Evolutionary conservation across 1,284 basidiomycete species (phyloP).

Genomic region (Fomitopsis pinicola): DNA sequence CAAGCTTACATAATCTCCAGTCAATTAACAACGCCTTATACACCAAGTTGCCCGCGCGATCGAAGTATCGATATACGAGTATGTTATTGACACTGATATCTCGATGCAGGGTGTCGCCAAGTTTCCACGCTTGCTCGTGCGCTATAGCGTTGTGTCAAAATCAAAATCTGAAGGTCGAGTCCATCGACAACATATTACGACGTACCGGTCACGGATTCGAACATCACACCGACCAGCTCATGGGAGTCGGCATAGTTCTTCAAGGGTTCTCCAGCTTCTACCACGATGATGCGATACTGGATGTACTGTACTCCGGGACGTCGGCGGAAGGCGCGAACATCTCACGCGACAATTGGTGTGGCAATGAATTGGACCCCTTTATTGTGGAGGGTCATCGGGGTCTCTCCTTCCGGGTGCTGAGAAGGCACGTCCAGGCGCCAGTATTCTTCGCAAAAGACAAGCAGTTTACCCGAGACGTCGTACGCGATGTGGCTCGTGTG

Average conservation of each 20-base stretch:
- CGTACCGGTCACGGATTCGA: background rate
- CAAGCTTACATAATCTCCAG: background rate
- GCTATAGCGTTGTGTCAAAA: background rate
- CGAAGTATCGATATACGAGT: background rate
- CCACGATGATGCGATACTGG: background rate
- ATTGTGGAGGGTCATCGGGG: background rate
- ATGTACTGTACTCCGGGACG: background rate
- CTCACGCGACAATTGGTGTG: background rate
- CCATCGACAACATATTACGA: too few species aligned
- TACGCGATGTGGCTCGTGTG: background rate
- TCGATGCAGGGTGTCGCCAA: background rate
- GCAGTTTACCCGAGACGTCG: background rate
- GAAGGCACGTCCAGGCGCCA: background rate
- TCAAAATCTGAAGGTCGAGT: too few species aligned
- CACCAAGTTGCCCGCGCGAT: background rate
- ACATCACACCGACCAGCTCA: background rate
- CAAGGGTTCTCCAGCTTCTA: background rate
- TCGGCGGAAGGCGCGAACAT: background rate
- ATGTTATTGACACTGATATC: background rate
- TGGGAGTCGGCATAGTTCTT: background rate
- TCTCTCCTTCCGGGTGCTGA: background rate
- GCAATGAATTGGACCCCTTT: background rate
- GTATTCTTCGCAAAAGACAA: background rate
- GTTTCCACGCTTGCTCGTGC: background rate
- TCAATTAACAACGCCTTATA: background rate